Conservation (phyloP, 2,329 filamentous ascomycete species). For the Talaromyces sp. region DNA sequence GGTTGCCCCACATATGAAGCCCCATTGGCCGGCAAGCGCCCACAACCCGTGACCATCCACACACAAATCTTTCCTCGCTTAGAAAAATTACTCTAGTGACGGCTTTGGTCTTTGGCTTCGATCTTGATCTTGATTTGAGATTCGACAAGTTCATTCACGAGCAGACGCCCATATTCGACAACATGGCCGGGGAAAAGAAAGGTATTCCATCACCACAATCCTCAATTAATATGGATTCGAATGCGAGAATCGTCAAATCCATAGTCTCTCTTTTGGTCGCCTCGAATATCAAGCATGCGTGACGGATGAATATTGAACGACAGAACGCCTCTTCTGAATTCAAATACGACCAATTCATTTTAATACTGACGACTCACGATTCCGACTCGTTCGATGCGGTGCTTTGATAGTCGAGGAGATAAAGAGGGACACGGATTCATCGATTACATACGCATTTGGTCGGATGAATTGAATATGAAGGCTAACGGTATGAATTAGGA, state of each 20-base stretch:
- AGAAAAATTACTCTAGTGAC: conserved; percentile 12
- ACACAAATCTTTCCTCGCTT: conserved; percentile 20
- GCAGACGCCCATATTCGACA: conserved; percentile 37
- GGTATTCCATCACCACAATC: conserved; percentile 29
- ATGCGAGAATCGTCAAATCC: conserved; percentile 22
- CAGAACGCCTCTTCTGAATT: background rate
- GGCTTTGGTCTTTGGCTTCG: conserved; percentile 10
- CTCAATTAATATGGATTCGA: background rate
- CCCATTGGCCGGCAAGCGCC: conserved; percentile 22
- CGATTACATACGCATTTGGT: conserved; percentile 1
- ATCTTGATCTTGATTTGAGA: conserved; percentile 14
- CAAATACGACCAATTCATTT: background rate
- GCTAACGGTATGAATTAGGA: conserved; percentile 14
- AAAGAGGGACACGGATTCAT: background rate
- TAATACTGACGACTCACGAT: background rate
- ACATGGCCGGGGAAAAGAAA: conserved; percentile 49
- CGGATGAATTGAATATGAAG: background rate
- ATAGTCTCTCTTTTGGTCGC: conserved; percentile 19
- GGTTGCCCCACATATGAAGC: background rate
- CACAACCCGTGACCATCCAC: conserved; percentile 18
- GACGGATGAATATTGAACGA: background rate
- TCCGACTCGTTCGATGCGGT: background rate
- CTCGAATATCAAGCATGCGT: conserved; percentile 12
- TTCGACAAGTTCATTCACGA: conserved; percentile 24
- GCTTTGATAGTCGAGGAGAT: conserved; percentile 16